A percentile compares a stretch with the other conserved stretches of the same genome.
These are phyloP conservation scores for Metschnikowia kofuensis DNA, from an alignment of 805 yeast genomes.

Conservation along the genomic window DNA sequence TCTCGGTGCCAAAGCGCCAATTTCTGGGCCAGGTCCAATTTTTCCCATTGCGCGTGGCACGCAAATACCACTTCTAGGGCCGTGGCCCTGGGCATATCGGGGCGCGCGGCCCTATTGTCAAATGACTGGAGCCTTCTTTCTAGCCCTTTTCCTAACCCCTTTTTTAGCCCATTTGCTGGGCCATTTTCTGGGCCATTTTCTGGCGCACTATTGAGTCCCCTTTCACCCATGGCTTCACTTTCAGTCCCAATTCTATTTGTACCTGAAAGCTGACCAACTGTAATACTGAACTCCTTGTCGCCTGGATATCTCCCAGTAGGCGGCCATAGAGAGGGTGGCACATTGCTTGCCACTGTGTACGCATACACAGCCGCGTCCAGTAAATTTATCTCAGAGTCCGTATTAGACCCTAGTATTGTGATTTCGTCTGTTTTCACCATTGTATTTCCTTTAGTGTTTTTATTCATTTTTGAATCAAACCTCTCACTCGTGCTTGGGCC, in stretches of 20 bases:
- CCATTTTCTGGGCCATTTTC: too few relatives aligned
- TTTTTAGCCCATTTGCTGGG: too few relatives aligned
- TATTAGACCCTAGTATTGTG: too few relatives aligned
- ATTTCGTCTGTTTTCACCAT: too few relatives aligned
- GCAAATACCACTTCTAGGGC: neutral
- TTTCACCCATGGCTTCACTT: neutral
- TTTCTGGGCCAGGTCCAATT: neutral
- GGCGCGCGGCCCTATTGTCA: too few relatives aligned
- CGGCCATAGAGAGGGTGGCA: constrained; percentile 12
- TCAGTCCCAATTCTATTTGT: neutral
- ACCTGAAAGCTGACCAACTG: neutral
- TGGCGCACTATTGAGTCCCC: too few relatives aligned
- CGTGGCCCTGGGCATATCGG: neutral
- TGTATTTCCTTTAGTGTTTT: too few relatives aligned
- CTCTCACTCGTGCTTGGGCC: too few relatives aligned
- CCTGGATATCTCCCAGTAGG: constrained; percentile 3
- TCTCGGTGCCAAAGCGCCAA: constrained; percentile 3
- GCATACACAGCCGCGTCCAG: neutral
- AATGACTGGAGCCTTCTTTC: too few relatives aligned
- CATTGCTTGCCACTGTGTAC: constrained; percentile 3
- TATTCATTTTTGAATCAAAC: too few relatives aligned
- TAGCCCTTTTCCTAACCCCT: too few relatives aligned
- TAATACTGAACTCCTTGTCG: constrained; percentile 1
- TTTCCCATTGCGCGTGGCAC: constrained; percentile 6
- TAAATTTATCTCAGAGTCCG: too few relatives aligned